Conservation (phyloP, 148 eudicot genomes). For the Nepenthes mirabilis region DNA sequence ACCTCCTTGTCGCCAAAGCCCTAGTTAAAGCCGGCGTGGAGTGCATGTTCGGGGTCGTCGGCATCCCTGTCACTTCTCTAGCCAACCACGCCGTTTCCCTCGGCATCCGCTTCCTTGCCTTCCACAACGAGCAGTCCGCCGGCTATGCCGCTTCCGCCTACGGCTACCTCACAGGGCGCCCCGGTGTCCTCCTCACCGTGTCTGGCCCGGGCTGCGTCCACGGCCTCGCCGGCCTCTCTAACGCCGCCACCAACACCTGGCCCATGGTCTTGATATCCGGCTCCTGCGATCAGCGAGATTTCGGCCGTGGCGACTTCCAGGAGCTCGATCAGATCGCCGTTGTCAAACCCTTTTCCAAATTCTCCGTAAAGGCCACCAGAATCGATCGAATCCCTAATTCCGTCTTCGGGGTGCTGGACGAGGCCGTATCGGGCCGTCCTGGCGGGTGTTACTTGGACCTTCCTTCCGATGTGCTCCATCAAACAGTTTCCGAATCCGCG, state of each 20-base stretch:
- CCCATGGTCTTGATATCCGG: constrained; percentile 80
- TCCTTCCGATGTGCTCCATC: constrained; percentile 77
- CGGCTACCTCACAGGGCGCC: constrained; percentile 79
- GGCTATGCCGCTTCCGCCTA: constrained; percentile 95
- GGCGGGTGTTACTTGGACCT: constrained; percentile 78
- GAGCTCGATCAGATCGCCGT: constrained; percentile 79
- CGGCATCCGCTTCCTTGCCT: constrained; percentile 90
- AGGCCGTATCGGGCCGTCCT: constrained; percentile 47
- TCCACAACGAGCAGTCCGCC: constrained; percentile 98
- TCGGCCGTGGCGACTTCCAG: constrained; percentile 84
- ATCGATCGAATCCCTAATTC: constrained; percentile 32
- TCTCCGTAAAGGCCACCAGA: constrained; percentile 36
- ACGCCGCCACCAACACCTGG: constrained; percentile 65
- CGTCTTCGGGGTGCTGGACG: constrained; percentile 28
- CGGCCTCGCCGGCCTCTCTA: constrained; percentile 89
- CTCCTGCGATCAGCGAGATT: constrained; percentile 52
- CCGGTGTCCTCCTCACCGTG: constrained; percentile 81
- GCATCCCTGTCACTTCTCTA: constrained; percentile 89
- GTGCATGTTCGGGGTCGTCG: constrained; percentile 88
- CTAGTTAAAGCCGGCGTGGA: constrained; percentile 50
- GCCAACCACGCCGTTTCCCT: constrained; percentile 58
- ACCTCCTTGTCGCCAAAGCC: constrained; percentile 48
- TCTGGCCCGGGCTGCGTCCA: constrained; percentile 98
- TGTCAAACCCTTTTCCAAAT: constrained; percentile 63
- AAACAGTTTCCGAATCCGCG: constrained; percentile 36